These are phyloP conservation scores for Ceratobasidium theobromae DNA, from an alignment of 1,284 basidiomycete genomes.

Conservation along the genomic window DNA sequence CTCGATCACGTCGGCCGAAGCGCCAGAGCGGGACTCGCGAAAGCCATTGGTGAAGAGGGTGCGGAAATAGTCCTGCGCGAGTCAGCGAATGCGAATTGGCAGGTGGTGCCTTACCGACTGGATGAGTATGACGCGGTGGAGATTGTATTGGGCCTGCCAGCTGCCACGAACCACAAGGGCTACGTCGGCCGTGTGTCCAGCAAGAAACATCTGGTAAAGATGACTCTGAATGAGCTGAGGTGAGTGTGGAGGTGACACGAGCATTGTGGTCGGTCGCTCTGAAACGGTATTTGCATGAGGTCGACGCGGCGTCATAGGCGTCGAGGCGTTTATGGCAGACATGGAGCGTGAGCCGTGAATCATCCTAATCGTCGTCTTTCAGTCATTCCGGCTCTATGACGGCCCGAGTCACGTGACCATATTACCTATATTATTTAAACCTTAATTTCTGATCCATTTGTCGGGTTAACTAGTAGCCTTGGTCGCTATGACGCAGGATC, in stretches of 20 bases:
- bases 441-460: no score
- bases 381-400: background rate
- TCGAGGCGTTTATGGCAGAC: slow-evolving; percentile 1
- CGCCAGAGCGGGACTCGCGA: slow-evolving; percentile 55
- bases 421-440: no score
- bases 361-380: background rate
- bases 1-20: slow-evolving; percentile 52
- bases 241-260: slow-evolving; percentile 36
- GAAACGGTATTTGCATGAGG: slow-evolving; percentile 15
- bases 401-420: background rate
- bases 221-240: slow-evolving; percentile 61
- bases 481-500: background rate
- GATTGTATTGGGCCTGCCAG: slow-evolving; percentile 74
- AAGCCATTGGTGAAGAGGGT: slow-evolving; percentile 83
- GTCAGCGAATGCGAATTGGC: background rate
- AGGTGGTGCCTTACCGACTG: slow-evolving; percentile 63
- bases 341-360: background rate
- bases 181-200: slow-evolving; percentile 74
- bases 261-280: background rate
- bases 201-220: slow-evolving; percentile 71
- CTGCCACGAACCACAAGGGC: slow-evolving; percentile 64
- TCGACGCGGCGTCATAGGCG: slow-evolving; percentile 9
- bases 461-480: no score
- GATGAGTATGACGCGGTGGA: slow-evolving; percentile 82
- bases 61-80: slow-evolving; percentile 73